These are phyloP conservation scores for Salix arbutifolia DNA, from an alignment of 345 rosid species.

Conservation along the genomic window DNA sequence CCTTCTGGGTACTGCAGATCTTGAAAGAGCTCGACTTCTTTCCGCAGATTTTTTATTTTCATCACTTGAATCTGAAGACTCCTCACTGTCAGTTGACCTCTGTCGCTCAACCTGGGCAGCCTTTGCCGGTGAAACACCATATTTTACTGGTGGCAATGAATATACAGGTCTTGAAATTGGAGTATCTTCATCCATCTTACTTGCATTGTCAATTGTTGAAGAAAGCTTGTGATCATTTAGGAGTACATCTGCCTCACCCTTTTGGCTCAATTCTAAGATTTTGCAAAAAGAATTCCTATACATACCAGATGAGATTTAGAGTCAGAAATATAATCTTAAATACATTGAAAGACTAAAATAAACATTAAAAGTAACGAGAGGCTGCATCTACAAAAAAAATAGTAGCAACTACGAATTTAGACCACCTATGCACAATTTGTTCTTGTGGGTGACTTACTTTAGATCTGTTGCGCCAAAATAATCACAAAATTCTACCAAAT, in stretches of 20 bases:
- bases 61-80: slow-evolving; percentile 40
- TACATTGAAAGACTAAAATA: not conserved
- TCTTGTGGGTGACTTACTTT: slow-evolving; percentile 41
- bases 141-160: slow-evolving; percentile 39
- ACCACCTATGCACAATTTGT: not conserved
- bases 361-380: not conserved
- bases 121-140: slow-evolving; percentile 58
- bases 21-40: slow-evolving; percentile 47
- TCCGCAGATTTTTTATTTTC: slow-evolving; percentile 38
- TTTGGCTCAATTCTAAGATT: slow-evolving; percentile 26
- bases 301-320: not conserved
- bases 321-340: not conserved
- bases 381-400: slow-evolving; percentile 4
- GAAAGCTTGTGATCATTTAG: slow-evolving; percentile 19
- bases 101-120: slow-evolving; percentile 55
- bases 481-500: slow-evolving; percentile 40
- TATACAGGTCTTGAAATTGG: slow-evolving; percentile 27
- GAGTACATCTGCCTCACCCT: slow-evolving; percentile 13
- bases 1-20: slow-evolving; percentile 57
- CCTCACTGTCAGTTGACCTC: slow-evolving; percentile 43
- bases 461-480: slow-evolving; percentile 45
- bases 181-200: slow-evolving; percentile 22
- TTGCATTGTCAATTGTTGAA: slow-evolving; percentile 13
- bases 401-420: slow-evolving; percentile 4
- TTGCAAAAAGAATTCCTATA: slow-evolving; percentile 36